Conservation (phyloP, 2,329 filamentous ascomycete species). For the Fusarium stilboides region DNA sequence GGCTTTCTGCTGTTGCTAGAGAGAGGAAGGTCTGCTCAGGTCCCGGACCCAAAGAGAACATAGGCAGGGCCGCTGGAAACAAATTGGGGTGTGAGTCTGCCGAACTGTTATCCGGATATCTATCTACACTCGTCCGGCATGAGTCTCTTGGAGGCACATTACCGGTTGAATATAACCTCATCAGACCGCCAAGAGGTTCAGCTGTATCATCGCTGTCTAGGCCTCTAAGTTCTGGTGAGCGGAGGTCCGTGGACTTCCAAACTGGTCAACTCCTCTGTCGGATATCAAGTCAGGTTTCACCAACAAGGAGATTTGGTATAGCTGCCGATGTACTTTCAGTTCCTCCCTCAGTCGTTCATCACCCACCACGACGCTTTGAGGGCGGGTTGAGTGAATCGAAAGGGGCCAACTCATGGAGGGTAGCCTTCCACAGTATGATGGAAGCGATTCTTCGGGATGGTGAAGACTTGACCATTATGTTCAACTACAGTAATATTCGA, state of each 20-base stretch:
- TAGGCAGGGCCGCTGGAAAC: slow-evolving; percentile 6
- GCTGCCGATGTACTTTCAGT: slow-evolving; percentile 49
- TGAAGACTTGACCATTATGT: slow-evolving; percentile 71
- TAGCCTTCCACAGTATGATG: slow-evolving; percentile 70
- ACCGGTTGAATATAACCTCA: slow-evolving; percentile 61
- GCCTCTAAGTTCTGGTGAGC: slow-evolving; percentile 56
- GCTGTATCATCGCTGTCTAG: slow-evolving; percentile 56
- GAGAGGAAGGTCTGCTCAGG: slow-evolving; percentile 27
- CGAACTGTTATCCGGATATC: slow-evolving; percentile 49
- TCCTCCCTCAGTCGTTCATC: slow-evolving; percentile 32
- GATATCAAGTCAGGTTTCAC: slow-evolving; percentile 62
- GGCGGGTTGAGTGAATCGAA: slow-evolving; percentile 45
- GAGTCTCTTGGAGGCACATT: slow-evolving; percentile 50
- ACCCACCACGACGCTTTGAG: slow-evolving; percentile 40
- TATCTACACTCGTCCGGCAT: slow-evolving; percentile 61
- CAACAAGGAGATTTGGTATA: slow-evolving; percentile 64
- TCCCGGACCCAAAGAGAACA: slow-evolving; percentile 13
- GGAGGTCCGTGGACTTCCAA: slow-evolving; percentile 61
- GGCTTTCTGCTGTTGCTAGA: slow-evolving; percentile 55
- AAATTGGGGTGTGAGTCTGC: slow-evolving; percentile 5
- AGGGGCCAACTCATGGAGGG: slow-evolving; percentile 64
- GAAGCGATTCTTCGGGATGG: slow-evolving; percentile 71
- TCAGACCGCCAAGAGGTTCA: slow-evolving; percentile 56
- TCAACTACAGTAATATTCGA: slow-evolving; percentile 71
- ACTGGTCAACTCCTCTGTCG: slow-evolving; percentile 62